phyloP scores from a whole-genome alignment of 331 rosid genomes.

The Pyracantha coccinea region DNA sequence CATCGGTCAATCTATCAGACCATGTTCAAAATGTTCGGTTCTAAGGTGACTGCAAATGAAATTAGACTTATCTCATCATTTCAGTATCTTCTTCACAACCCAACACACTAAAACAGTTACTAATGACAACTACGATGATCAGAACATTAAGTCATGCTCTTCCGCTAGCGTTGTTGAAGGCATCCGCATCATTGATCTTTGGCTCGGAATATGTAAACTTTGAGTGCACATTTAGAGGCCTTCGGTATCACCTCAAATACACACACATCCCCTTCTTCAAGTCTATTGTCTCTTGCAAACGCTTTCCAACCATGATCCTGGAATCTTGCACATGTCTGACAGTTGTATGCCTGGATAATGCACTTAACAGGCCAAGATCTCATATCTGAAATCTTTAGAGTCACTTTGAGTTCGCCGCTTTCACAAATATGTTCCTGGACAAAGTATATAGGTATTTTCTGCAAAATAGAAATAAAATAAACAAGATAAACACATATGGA shows the following conservation, averaged over 20 bases:
- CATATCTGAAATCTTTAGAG: not conserved
- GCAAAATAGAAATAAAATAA: not conserved
- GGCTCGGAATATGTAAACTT: not conserved
- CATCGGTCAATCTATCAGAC: no score
- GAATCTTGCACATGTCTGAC: not conserved
- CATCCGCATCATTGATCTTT: not conserved
- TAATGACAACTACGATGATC: no score
- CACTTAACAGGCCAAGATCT: not conserved
- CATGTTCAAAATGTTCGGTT: no score
- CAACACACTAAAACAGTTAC: no score
- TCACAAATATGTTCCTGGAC: not conserved
- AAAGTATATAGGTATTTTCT: not conserved
- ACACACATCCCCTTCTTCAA: not conserved
- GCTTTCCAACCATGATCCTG: not conserved
- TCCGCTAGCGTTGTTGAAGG: not conserved
- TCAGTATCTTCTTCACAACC: no score
- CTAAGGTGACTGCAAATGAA: no score
- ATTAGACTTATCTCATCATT: no score
- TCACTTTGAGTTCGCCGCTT: not conserved
- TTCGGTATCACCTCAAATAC: not conserved
- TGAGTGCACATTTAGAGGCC: not conserved
- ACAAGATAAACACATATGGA: no score
- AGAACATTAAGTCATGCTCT: not conserved
- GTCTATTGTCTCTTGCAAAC: conserved; percentile 7
- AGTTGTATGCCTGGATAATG: no score